Evolutionary conservation across 2,329 filamentous ascomycete genomes (phyloP), one percentile per base, ranked within the genome.

Genomic region (Purpureocillium lavendulum): DNA sequence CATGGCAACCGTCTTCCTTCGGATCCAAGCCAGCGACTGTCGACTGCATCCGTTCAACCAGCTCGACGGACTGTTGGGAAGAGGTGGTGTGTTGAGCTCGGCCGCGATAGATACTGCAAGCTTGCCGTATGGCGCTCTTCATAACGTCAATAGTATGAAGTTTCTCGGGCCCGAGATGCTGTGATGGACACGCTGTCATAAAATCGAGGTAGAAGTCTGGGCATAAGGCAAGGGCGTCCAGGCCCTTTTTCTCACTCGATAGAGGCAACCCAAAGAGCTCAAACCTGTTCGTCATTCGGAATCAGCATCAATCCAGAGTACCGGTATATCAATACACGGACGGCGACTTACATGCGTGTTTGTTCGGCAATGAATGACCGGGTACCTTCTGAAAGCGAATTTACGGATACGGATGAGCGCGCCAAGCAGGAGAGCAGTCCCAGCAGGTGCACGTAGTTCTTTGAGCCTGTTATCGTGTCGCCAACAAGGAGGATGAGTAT

Each of bases 401-500:
- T 35, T 1, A 52, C 48, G 6, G 43, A 47, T 3, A 49, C 48
- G 1, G 48, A 43, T 7, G 41, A 53, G 18, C 49, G 43, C 0
- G 47, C 47, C 2, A 65, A 44, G 16, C 52, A 60, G 7, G 54
- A 50, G 18, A 65, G 45, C 52, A 66, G 61, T 36, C 61, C 53
- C 1, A 64, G 44, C 0, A 66, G 49, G 36, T 60, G 60, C 1
- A 44, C 45, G 35, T 58, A 66, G 26, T 65, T 63, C 15, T 52
- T 52, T 4, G 61, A 59, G 1, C 61, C 62, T 0, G 62, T 66
- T 7, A 66, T 62, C 0, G 62, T 65, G 12, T 66, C 63, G 0
- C 63, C 63, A 0, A 66, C 61, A 0, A 66, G 45, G 1, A 66
- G 50, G 0, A 66, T 55, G 2, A 65, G 44, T 10, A 66, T 48